A percentile compares a stretch with the other conserved stretches of the same genome.
These are phyloP conservation scores for Aspergillus sp. DNA, from an alignment of 2,329 filamentous ascomycete species.

Conservation along the genomic window DNA sequence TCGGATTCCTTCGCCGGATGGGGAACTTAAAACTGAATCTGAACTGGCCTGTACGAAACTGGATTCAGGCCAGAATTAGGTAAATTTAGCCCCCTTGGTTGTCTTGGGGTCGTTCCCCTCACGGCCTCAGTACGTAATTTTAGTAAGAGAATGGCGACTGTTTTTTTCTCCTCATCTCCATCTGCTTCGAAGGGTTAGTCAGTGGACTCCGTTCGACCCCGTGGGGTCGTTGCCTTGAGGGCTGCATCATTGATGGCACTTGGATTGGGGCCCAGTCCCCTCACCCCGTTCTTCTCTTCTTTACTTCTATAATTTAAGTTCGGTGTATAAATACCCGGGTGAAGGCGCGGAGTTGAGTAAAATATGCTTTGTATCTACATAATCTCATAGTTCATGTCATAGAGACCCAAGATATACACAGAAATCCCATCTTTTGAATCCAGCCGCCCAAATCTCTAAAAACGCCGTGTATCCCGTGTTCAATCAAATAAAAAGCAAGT, in stretches of 20 bases:
- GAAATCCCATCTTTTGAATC: neutral
- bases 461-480: neutral
- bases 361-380: neutral
- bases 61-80: neutral
- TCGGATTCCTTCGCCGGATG: neutral
- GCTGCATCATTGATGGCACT: too few species aligned
- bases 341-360: neutral
- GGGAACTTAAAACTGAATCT: neutral
- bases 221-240: neutral
- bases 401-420: neutral
- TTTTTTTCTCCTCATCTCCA: neutral
- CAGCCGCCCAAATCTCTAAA: neutral
- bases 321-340: neutral
- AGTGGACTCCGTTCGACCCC: too few species aligned
- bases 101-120: too few species aligned
- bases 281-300: too few species aligned
- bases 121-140: too few species aligned
- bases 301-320: too few species aligned
- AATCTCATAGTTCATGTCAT: neutral
- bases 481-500: neutral
- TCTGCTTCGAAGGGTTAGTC: neutral
- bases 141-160: too few species aligned
- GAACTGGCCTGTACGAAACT: too few species aligned
- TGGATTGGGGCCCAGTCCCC: too few species aligned
- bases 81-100: neutral